Evolutionary conservation across 1,284 basidiomycete species (phyloP).

Genomic region (Blastosporella zonata): DNA sequence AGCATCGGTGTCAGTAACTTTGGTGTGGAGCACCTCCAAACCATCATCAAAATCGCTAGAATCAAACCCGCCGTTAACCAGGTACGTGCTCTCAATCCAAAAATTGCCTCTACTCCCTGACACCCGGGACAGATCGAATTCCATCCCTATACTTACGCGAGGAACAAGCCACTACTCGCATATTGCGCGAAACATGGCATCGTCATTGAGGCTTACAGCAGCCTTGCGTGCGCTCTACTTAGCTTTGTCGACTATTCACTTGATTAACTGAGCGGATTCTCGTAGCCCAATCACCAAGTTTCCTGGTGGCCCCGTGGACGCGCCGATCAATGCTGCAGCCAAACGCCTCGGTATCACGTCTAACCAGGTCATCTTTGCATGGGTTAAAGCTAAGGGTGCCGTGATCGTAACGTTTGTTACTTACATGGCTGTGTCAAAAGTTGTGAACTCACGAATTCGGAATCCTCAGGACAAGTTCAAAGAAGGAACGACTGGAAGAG

Average conservation of each 20-base stretch:
- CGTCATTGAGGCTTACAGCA: slow-evolving; percentile 70
- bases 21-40: slow-evolving; percentile 53
- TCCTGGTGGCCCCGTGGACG: slow-evolving; percentile 72
- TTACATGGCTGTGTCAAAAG: no score
- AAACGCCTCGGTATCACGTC: slow-evolving; percentile 53
- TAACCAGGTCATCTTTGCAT: slow-evolving; percentile 68
- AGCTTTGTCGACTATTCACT: neutral
- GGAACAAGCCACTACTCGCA: slow-evolving; percentile 52
- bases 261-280: neutral
- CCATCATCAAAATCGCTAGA: slow-evolving; percentile 52
- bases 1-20: slow-evolving; percentile 86
- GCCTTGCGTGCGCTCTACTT: slow-evolving; percentile 48
- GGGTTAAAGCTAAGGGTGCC: slow-evolving; percentile 64
- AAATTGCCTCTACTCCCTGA: neutral
- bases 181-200: slow-evolving; percentile 62
- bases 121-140: slow-evolving; percentile 47
- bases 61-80: slow-evolving; percentile 77
- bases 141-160: slow-evolving; percentile 68
- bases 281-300: slow-evolving; percentile 60
- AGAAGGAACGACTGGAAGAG: slow-evolving; percentile 57
- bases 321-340: slow-evolving; percentile 55
- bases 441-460: neutral
- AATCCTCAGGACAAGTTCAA: slow-evolving; percentile 60
- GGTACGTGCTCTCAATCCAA: slow-evolving; percentile 33
- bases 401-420: slow-evolving; percentile 54